These are phyloP conservation scores for Geranium brycei DNA, from an alignment of 345 rosid genomes.

Conservation along the genomic window DNA sequence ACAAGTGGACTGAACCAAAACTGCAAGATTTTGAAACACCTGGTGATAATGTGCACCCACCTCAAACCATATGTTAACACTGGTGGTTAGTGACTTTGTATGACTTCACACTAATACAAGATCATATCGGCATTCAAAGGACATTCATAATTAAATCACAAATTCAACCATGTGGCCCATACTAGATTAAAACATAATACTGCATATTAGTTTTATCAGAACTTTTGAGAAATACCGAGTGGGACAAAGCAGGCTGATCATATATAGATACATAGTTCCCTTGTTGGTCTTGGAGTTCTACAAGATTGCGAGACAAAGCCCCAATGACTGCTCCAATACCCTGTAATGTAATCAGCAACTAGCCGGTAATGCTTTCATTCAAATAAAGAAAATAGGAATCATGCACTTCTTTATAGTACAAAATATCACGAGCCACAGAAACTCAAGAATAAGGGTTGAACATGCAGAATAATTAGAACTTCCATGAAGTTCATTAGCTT, in stretches of 20 bases:
- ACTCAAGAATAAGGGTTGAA: not conserved
- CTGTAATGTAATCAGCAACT: constrained; percentile 28
- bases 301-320: constrained; percentile 93
- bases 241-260: constrained; percentile 78
- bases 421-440: not conserved
- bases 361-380: not conserved
- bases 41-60: not conserved
- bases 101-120: not conserved
- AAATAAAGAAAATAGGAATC: not conserved
- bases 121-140: not conserved
- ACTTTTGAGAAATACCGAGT: constrained; percentile 35
- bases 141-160: not conserved
- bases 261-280: constrained; percentile 93
- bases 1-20: not conserved
- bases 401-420: not conserved
- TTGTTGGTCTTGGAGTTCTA: constrained; percentile 84
- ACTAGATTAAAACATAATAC: too few relatives aligned
- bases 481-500: not conserved
- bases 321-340: constrained; percentile 98
- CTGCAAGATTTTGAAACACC: not conserved
- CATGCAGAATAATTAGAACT: too few relatives aligned
- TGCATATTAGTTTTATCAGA: not conserved
- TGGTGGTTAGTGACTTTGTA: not conserved
- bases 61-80: not conserved
- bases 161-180: too few relatives aligned